Conservation (phyloP, 306 rosid genomes). For the Fragaria nilgerrensis region DNA sequence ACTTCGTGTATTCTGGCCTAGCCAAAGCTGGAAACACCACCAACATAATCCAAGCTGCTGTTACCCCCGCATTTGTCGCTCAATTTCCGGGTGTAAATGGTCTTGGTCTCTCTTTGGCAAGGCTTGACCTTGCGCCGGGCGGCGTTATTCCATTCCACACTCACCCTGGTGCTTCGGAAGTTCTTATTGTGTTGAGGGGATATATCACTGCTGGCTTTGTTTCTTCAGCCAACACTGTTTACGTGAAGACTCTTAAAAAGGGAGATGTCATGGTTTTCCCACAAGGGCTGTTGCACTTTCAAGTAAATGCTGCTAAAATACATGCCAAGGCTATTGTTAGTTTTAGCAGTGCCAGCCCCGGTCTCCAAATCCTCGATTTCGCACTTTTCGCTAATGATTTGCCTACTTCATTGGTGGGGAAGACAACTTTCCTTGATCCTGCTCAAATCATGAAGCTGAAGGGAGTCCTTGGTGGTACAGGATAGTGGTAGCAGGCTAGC, state of each 20-base stretch:
- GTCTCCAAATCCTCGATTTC: constrained; percentile 75
- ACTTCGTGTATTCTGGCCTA: constrained; percentile 55
- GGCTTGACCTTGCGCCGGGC: constrained; percentile 58
- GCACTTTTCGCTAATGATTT: constrained; percentile 67
- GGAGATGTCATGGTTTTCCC: constrained; percentile 79
- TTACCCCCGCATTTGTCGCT: constrained; percentile 70
- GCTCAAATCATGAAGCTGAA: constrained; percentile 69
- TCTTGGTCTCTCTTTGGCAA: constrained; percentile 58
- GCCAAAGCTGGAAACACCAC: constrained; percentile 45
- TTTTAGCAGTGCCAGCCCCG: constrained; percentile 74
- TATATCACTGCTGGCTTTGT: constrained; percentile 57
- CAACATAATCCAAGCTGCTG: constrained; percentile 65
- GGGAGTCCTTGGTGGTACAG: constrained; percentile 75
- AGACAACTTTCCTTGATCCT: constrained; percentile 68
- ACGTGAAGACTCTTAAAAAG: constrained; percentile 45
- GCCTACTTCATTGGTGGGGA: constrained; percentile 42
- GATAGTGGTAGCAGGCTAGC: constrained; percentile 39
- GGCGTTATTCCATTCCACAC: constrained; percentile 92
- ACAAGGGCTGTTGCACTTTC: constrained; percentile 79
- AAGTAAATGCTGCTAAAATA: constrained; percentile 40
- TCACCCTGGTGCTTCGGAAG: constrained; percentile 69
- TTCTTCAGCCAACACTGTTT: constrained; percentile 55
- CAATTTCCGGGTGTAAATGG: constrained; percentile 76
- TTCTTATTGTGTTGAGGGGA: constrained; percentile 51
- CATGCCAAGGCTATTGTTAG: constrained; percentile 41